A percentile compares a stretch with the other conserved stretches of the same genome.
These are phyloP conservation scores for Gentiana dahurica DNA, from an alignment of 257 asterid species.

Conservation along the genomic window DNA sequence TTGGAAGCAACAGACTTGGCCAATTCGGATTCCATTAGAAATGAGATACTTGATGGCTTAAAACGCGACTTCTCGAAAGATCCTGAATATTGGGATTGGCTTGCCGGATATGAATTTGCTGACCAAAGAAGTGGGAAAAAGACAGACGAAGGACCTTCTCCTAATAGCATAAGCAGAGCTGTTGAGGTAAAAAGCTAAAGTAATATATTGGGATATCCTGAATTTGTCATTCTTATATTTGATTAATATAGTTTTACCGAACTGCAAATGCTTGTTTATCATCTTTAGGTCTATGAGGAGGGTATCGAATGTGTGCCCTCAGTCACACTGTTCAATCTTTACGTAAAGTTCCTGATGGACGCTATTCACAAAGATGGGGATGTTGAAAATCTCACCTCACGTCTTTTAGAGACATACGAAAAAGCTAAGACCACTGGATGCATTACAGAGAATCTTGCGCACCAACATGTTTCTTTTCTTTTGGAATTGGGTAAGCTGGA, in stretches of 20 bases:
- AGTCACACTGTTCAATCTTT: slow-evolving; percentile 37
- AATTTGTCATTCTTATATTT: too few relatives aligned
- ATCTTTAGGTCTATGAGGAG: slow-evolving; percentile 70
- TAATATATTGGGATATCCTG: neutral
- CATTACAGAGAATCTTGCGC: slow-evolving; percentile 68
- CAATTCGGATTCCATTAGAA: slow-evolving; percentile 49
- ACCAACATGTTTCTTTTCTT: slow-evolving; percentile 55
- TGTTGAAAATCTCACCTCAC: slow-evolving; percentile 48
- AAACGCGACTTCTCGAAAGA: slow-evolving; percentile 50
- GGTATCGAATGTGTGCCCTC: slow-evolving; percentile 51
- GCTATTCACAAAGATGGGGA: slow-evolving; percentile 23
- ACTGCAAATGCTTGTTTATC: neutral
- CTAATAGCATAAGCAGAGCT: slow-evolving; percentile 36
- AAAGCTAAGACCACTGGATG: slow-evolving; percentile 56
- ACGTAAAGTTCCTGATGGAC: slow-evolving; percentile 58
- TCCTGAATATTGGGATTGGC: slow-evolving; percentile 89
- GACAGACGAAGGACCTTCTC: slow-evolving; percentile 13
- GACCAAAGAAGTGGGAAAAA: slow-evolving; percentile 11
- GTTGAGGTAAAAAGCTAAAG: slow-evolving; percentile 38
- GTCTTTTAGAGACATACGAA: slow-evolving; percentile 47
- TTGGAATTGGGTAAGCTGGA: slow-evolving; percentile 43
- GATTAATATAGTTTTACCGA: too few relatives aligned
- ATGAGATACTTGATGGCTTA: slow-evolving; percentile 53
- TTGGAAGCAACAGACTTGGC: slow-evolving; percentile 48
- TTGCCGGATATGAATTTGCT: slow-evolving; percentile 49